Percentiles rank a stretch among this genome's conserved stretches.
Evolutionary conservation across 1,284 basidiomycete genomes (phyloP).

Genomic region (Rhodotorula sp.): DNA sequence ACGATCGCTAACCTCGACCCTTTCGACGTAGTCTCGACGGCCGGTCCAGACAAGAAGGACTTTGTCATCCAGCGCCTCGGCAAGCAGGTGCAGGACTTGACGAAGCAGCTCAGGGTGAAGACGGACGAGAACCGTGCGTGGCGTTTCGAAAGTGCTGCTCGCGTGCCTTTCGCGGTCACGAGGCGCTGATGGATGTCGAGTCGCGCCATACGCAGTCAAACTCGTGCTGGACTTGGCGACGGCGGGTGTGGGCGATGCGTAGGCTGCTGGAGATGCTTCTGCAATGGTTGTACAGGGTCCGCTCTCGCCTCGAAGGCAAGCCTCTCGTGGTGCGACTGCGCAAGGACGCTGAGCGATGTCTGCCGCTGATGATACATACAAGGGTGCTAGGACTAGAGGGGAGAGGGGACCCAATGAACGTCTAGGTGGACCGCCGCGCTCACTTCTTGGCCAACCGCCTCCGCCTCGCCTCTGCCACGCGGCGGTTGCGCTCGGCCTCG

Average conservation of each 20-base stretch:
- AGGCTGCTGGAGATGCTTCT: no score
- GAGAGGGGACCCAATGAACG: not conserved
- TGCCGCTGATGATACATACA: not conserved
- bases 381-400: no score
- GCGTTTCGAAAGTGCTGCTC: not conserved
- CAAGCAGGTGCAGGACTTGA: conserved; percentile 3
- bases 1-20: not conserved
- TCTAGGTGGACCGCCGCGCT: no score
- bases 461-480: conserved; percentile 26
- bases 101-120: not conserved
- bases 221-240: not conserved
- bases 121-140: conserved; percentile 2
- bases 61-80: conserved; percentile 1
- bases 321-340: no score
- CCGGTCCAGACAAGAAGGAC: conserved; percentile 2
- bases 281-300: no score
- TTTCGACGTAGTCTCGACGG: not conserved
- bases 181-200: not conserved
- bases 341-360: not conserved
- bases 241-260: no score
- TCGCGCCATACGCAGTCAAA: not conserved
- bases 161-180: not conserved
- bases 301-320: no score
- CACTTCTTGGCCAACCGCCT: conserved; percentile 18
- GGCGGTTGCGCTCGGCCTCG: conserved; percentile 15